Conservation (phyloP, 495 filamentous ascomycete species). For the Penicillium maclennaniae region DNA sequence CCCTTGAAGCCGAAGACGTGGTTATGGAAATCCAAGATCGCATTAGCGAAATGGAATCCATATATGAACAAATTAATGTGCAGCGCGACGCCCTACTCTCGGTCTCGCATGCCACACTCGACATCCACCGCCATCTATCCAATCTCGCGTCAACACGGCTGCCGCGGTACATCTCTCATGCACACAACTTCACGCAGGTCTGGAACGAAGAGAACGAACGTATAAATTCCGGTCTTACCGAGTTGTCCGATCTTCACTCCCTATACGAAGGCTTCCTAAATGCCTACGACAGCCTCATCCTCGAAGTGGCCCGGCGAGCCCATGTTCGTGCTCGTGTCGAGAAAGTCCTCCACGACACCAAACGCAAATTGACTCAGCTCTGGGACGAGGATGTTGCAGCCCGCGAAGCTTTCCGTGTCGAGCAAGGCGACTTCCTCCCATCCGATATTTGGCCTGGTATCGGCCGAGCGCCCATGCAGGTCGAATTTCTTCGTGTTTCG, state of each 20-base stretch:
- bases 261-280: constrained; percentile 82
- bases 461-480: constrained; percentile 54
- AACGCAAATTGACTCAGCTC: constrained; percentile 69
- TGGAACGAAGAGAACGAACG: constrained; percentile 72
- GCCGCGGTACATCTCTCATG: constrained; percentile 63
- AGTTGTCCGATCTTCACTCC: constrained; percentile 66
- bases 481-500: constrained; percentile 46
- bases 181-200: constrained; percentile 63
- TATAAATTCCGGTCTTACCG: constrained; percentile 62
- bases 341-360: constrained; percentile 68
- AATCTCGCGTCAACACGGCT: constrained; percentile 59
- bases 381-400: constrained; percentile 69
- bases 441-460: constrained; percentile 85
- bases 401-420: constrained; percentile 72
- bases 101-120: constrained; percentile 48
- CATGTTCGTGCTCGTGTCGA: constrained; percentile 68
- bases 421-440: constrained; percentile 82
- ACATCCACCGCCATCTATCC: constrained; percentile 63
- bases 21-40: constrained; percentile 76
- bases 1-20: constrained; percentile 84
- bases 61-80: constrained; percentile 50
- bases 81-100: constrained; percentile 49
- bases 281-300: constrained; percentile 77
- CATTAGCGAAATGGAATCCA: constrained; percentile 69
- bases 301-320: constrained; percentile 75